Percentiles rank a stretch among this genome's conserved stretches.
Evolutionary conservation across 1,139 yeast genomes (phyloP).

Genomic region (Taphrina flavorubra): DNA sequence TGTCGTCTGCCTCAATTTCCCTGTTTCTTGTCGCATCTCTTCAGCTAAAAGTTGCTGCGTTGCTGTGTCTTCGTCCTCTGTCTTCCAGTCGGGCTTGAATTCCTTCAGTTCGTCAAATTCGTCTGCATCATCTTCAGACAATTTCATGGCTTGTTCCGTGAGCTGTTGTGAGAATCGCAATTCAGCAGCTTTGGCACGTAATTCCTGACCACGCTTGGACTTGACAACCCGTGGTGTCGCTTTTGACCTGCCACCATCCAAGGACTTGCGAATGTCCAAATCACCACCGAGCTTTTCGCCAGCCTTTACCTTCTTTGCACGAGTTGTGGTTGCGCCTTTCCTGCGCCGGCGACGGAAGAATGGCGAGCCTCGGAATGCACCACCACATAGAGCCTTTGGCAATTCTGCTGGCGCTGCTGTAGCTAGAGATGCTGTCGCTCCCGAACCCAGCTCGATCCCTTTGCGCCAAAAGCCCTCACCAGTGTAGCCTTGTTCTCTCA

Average conservation of each 20-base stretch:
- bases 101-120: background rate
- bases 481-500: constrained; percentile 22
- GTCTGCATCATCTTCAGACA: constrained; percentile 9
- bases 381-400: constrained; percentile 46
- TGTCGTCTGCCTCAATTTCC: constrained; percentile 7
- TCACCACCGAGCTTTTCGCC: constrained; percentile 45
- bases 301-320: constrained; percentile 38
- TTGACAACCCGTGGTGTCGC: constrained; percentile 39
- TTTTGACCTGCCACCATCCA: constrained; percentile 45
- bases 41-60: constrained; percentile 12
- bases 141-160: constrained; percentile 1
- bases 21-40: constrained; percentile 25
- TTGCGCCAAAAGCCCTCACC: constrained; percentile 40
- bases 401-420: constrained; percentile 35
- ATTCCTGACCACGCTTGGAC: constrained; percentile 38
- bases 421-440: constrained; percentile 22
- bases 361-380: constrained; percentile 44
- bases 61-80: constrained; percentile 25
- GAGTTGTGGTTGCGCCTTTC: constrained; percentile 25
- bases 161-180: constrained; percentile 30
- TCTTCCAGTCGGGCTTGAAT: constrained; percentile 18
- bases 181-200: constrained; percentile 39
- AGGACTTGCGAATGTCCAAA: constrained; percentile 39
- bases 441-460: constrained; percentile 22
- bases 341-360: constrained; percentile 39